Conservation (phyloP, 768 basidiomycete genomes). For the Cystobasidium ongulense region DNA sequence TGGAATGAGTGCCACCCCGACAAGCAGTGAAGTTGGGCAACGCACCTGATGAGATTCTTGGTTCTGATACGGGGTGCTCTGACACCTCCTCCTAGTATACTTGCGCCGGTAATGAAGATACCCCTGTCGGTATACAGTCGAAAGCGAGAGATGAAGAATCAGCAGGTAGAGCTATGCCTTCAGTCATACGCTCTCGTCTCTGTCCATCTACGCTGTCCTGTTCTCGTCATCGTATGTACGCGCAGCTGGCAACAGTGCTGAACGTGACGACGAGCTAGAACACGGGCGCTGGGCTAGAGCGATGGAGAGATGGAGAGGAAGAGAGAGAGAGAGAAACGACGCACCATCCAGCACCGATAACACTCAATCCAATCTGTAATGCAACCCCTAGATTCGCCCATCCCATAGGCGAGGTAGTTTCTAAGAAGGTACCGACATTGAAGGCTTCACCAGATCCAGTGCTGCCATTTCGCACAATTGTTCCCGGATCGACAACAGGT, state of each 20-base stretch:
- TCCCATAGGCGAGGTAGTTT: neutral
- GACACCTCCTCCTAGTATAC: conserved; percentile 91
- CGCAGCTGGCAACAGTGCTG: no score
- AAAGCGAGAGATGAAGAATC: no score
- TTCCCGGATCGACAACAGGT: no score
- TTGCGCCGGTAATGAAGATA: conserved; percentile 93
- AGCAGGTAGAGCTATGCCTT: no score
- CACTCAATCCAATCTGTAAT: conserved; percentile 84
- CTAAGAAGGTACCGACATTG: conserved; percentile 17
- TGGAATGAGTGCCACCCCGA: neutral
- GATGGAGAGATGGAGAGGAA: neutral
- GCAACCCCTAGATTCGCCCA: conserved; percentile 89
- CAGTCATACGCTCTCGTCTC: no score
- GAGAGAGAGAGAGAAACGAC: conserved; percentile 41
- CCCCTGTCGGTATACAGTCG: conserved; percentile 56
- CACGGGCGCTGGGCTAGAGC: neutral
- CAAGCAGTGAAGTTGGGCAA: neutral
- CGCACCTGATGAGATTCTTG: conserved; percentile 90
- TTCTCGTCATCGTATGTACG: no score
- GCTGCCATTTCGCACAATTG: no score
- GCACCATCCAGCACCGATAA: conserved; percentile 90
- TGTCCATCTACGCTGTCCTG: no score
- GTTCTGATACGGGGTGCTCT: conserved; percentile 86
- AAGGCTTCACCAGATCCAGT: conserved; percentile 32
- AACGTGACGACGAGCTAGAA: no score